Evolutionary conservation across 257 asterid genomes (phyloP), one percentile per base, ranked within the genome.

Genomic region (Nicotiana sylvestris): DNA sequence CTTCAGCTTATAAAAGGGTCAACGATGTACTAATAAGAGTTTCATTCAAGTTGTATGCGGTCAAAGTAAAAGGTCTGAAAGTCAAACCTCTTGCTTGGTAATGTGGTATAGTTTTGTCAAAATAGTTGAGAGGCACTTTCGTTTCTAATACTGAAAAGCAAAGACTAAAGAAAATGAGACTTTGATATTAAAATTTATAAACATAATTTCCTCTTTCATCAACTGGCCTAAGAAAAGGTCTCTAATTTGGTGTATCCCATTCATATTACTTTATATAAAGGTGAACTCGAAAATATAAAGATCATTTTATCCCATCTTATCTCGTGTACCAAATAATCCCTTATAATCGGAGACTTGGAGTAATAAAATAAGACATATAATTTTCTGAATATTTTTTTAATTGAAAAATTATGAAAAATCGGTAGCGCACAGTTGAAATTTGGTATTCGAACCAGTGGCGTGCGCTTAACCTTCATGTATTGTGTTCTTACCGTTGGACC

Each of bases 101-200:
- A 15, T 13, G 5, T 46, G 6, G 33, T 70, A n/a, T 25, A 39
- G 2, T 39, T 39, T 8, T 16, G 80, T 76, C 65, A 76, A 49
- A 76, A 72, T 25, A 12, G 17, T 76, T 51, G 29, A 51, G 64
- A 27, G 17, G 17, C 64, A 13, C 37, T 25, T 72, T 72, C 12
- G 4, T 7, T 51, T 4, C 5, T 70, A 70, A 70, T 5, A 21
- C 12, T 11, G 35, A 39, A 72, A 46, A 72, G 25, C 21, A 25
- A 72, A 3, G 79, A 46, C 61, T 37, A 72, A 46, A 72, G 79
- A 72, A 72, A 72, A 12, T 72, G n/a, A 72, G 37, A 72, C 15
- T 72, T 72, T 72, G 27, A 70, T 25, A 46, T 25, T 72, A 72
- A 12, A 46, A 72, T 72, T 72, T 9, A 46, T 46, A 12, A 3